Evolutionary conservation across 2,329 filamentous ascomycete species (phyloP), one percentile per base, ranked within the genome.

Genomic region (Hypoxylon sp.): DNA sequence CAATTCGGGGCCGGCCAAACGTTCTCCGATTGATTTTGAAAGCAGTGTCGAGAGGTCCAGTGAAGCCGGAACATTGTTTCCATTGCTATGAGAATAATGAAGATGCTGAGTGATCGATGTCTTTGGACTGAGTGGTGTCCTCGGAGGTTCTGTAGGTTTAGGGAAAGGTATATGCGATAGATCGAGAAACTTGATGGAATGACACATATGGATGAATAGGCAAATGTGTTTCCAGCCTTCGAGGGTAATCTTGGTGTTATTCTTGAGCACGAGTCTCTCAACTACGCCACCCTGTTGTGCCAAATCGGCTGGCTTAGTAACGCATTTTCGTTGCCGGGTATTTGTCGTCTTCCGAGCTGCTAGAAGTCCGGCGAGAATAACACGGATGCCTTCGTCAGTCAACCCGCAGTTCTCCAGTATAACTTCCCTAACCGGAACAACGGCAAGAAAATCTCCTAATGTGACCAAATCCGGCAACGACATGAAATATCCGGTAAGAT

Each of bases 161-260:
- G 93, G 94, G 71, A 98, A 95, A 2, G 89, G 87, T 65, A 97
- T 91, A 75, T 93, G 91, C 0, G 94, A 97, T 29, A 98, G 79
- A 78, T 99, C 96, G 24, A 98, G 87, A 5, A 88, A 91, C 78
- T 94, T 94, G 62, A 99, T 84, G 0, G 94, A 94, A 69, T 90
- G 91, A 74, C 93, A 97, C 84, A 98, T 91, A 80, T 97, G 93
- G 58, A 97, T 85, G 78, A 98, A 99, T 5, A 97, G 84, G 44
- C 91, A 92, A 63, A 98, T 90, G 77, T 98, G 90, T 75, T 91
- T 94, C 96, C 96, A 99, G 14, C 95, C 96, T 70, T 97, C 92
- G 0, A 86, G 84, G 0, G 93, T 92, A 66, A 98, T 91, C 75
- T 94, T 95, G 77, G 98, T 98, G 77, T 98, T 98, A 80, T 97